Evolutionary conservation across 164 flowering plant species (phyloP), one percentile per base, ranked within the genome.

Genomic region (Buxus sempervirens): DNA sequence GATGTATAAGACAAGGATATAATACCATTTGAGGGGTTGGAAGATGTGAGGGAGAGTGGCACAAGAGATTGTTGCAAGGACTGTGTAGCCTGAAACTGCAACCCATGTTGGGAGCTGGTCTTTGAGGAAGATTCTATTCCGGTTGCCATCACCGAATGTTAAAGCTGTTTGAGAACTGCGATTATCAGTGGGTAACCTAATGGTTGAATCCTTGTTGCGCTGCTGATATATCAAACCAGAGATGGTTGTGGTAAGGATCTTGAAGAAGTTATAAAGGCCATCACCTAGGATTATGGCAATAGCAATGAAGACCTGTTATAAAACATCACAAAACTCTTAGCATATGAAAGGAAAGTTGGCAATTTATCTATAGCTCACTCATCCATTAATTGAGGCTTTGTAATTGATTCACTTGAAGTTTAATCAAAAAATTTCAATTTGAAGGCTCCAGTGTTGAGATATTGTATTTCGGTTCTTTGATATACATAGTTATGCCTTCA

Each of bases 101-200:
- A 74, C n/a, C 79, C 80, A 77, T 2, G 18, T 26, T 1, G 92
- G 92, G 41, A 88, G 79, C 32, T 82, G 81, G 67, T 85, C 91
- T 67, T 82, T 82, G 4, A 81, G 65, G 73, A 87, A 87, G 70
- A 54, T 75, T 18, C 91, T 72, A 0, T 77, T 69, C 54, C 73
- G 64, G 4, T 83, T 86, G 23, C 81, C 86, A 22, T 64, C 81
- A 26, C 72, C 70, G 41, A 64, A 6, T 19, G 62, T 22, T n/a
- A 48, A 18, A 24, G 22, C 28, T 8, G 62, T 18, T 13, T 21
- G 41, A 36, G 65, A 9, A 4, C 38, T 5, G 21, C 54, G 20
- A 5, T 54, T 58, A 0, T 62, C 62, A 14, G 53, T 61, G n/a
- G 68, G 68, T 41, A 60, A 69, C 10, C 32, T 42, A 8, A n/a